Percentiles rank a stretch among this genome's conserved stretches.
These are phyloP conservation scores for Pilasporangium apinafurcum DNA, from an alignment of 352 stramenopile species.

Conservation along the genomic window DNA sequence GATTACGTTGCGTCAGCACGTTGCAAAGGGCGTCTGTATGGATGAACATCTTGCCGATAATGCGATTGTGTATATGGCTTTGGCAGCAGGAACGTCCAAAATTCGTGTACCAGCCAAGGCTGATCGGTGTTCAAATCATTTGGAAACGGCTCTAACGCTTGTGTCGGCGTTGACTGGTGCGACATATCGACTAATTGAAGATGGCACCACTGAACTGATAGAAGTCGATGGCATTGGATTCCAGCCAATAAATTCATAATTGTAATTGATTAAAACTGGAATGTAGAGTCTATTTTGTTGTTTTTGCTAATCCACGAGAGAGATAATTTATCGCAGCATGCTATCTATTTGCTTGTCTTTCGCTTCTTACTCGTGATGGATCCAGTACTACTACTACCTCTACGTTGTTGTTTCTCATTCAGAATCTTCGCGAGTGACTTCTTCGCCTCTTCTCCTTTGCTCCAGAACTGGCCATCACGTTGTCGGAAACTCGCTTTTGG, in stretches of 20 bases:
- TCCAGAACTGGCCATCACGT: constrained; percentile 82
- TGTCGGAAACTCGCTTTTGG: constrained; percentile 91
- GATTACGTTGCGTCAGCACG: constrained; percentile 11
- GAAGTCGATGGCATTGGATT: constrained; percentile 43
- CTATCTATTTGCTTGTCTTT: constrained; percentile 20
- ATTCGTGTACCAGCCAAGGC: constrained; percentile 41
- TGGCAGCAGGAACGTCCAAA: constrained; percentile 39
- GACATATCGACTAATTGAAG: constrained; percentile 26
- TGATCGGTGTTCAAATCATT: constrained; percentile 35
- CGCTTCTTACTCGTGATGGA: constrained; percentile 39
- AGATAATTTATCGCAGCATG: too few relatives aligned
- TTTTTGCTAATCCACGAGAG: too few relatives aligned
- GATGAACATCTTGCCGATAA: constrained; percentile 77
- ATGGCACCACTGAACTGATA: constrained; percentile 27
- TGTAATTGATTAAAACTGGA: background rate
- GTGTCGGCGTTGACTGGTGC: constrained; percentile 29
- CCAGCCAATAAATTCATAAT: background rate
- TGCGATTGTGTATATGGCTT: constrained; percentile 57
- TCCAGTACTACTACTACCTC: constrained; percentile 8
- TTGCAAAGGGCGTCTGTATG: constrained; percentile 45
- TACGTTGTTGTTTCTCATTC: constrained; percentile 49
- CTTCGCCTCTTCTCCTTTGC: constrained; percentile 83
- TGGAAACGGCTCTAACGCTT: constrained; percentile 49
- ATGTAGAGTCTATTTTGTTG: too few relatives aligned
- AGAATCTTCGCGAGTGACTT: constrained; percentile 76